Conservation (phyloP, 2,329 filamentous ascomycete species). For the Akanthomyces uredinophilus region DNA sequence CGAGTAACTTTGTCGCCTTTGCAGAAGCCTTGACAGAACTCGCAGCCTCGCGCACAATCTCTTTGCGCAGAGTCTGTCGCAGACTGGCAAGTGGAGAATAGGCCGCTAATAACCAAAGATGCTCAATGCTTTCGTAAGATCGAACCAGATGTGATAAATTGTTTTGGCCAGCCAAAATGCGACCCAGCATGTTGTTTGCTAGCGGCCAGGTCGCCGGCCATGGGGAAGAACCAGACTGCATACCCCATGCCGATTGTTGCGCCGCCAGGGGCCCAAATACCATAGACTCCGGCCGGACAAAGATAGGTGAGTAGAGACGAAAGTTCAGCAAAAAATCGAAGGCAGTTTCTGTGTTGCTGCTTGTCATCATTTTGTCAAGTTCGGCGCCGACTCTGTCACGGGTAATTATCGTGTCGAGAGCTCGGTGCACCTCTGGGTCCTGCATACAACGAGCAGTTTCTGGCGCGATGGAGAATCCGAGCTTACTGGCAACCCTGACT, state of each 20-base stretch:
- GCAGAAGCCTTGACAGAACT: conserved; percentile 12
- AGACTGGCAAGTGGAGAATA: conserved; percentile 17
- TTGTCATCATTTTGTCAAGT: conserved; percentile 18
- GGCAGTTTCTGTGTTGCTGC: conserved; percentile 4
- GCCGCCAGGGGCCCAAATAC: neutral
- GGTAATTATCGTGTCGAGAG: conserved; percentile 17
- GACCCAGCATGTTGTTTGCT: conserved; percentile 5
- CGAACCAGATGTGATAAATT: conserved; percentile 14
- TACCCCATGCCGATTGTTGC: neutral
- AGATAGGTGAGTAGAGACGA: conserved; percentile 15
- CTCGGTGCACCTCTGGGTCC: conserved; percentile 9
- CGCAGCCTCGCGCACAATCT: conserved; percentile 16
- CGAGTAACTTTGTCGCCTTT: conserved; percentile 14
- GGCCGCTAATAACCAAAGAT: conserved; percentile 18
- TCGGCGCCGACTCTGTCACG: conserved; percentile 18
- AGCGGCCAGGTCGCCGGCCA: conserved; percentile 17
- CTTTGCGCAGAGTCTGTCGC: neutral
- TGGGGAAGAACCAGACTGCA: neutral
- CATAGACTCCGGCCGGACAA: conserved; percentile 15
- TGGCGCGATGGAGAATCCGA: conserved; percentile 15
- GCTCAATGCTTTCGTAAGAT: conserved; percentile 2
- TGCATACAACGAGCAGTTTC: conserved; percentile 4
- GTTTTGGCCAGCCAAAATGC: neutral
- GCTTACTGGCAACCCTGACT: conserved; percentile 15
- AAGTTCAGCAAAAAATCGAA: conserved; percentile 13